phyloP scores from a whole-genome alignment of 768 basidiomycete species.

The Russula sp. region DNA sequence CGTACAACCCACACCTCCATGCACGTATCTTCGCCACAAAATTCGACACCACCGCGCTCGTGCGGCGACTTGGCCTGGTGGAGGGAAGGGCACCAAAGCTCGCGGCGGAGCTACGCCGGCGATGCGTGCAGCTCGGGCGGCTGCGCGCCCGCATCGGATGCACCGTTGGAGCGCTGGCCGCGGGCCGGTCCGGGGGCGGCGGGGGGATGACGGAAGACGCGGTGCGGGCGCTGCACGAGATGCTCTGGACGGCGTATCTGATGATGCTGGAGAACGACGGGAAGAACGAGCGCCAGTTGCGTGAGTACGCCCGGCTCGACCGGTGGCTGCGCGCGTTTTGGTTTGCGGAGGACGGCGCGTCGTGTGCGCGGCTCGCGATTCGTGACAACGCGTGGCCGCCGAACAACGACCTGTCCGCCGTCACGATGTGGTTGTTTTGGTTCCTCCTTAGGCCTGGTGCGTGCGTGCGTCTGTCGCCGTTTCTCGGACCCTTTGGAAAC shows the following conservation, averaged over 20 bases:
- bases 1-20: constrained; percentile 62
- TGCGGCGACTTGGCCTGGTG: constrained; percentile 44
- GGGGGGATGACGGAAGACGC: constrained; percentile 25
- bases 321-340: constrained; percentile 62
- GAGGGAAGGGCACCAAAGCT: constrained; percentile 40
- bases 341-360: constrained; percentile 56
- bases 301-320: constrained; percentile 59
- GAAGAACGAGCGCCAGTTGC: constrained; percentile 62
- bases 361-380: constrained; percentile 40
- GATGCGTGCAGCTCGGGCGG: constrained; percentile 52
- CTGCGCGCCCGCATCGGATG: constrained; percentile 45
- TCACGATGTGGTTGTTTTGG: constrained; percentile 82
- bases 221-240: constrained; percentile 34
- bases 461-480: constrained; percentile 25
- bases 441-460: constrained; percentile 57
- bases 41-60: constrained; percentile 54
- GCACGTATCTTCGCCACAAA: constrained; percentile 60
- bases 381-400: constrained; percentile 50
- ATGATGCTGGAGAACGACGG: constrained; percentile 81
- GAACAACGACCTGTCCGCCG: constrained; percentile 44
- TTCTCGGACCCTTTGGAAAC: neutral
- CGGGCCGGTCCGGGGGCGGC: too few species aligned
- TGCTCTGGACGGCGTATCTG: constrained; percentile 63
- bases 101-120: constrained; percentile 57
- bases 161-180: constrained; percentile 22